phyloP scores from a whole-genome alignment of 345 rosid species.

The Noccaea bulbosa region DNA sequence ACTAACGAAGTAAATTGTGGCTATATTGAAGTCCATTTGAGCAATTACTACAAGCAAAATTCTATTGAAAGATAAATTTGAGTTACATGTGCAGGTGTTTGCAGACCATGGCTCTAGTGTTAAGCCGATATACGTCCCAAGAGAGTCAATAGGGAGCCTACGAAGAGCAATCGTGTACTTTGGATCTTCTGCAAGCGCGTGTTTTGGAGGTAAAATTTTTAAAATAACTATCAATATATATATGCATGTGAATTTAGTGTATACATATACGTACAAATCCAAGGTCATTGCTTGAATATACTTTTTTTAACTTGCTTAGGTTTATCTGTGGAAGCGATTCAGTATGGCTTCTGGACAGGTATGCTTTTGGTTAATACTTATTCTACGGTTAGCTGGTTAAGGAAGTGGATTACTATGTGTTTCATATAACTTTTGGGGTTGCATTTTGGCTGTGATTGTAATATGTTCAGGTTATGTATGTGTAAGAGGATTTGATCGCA shows the following conservation, averaged over 20 bases:
- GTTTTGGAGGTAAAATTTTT: constrained; percentile 64
- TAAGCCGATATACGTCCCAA: constrained; percentile 73
- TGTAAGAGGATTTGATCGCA: constrained; percentile 79
- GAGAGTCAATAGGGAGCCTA: constrained; percentile 68
- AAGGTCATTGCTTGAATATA: constrained; percentile 3
- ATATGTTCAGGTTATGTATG: constrained; percentile 79
- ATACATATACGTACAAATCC: not conserved
- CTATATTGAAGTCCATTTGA: not conserved
- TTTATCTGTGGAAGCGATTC: constrained; percentile 68
- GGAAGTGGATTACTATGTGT: not conserved
- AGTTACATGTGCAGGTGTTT: constrained; percentile 61
- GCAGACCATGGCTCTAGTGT: constrained; percentile 88
- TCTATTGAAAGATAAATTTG: not conserved
- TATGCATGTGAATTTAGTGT: not conserved
- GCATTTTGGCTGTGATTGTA: not conserved
- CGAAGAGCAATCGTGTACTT: constrained; percentile 67
- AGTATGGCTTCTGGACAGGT: constrained; percentile 86
- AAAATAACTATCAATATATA: not conserved
- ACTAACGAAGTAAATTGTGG: constrained; percentile 74
- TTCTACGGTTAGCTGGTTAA: not conserved
- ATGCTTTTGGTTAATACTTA: constrained; percentile 29
- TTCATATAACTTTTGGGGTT: not conserved
- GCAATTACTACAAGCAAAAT: not conserved
- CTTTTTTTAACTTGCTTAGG: constrained; percentile 49
- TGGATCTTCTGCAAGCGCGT: constrained; percentile 78